Evolutionary conservation across 805 yeast genomes (phyloP).

Genomic region (Pichia kluyveri): DNA sequence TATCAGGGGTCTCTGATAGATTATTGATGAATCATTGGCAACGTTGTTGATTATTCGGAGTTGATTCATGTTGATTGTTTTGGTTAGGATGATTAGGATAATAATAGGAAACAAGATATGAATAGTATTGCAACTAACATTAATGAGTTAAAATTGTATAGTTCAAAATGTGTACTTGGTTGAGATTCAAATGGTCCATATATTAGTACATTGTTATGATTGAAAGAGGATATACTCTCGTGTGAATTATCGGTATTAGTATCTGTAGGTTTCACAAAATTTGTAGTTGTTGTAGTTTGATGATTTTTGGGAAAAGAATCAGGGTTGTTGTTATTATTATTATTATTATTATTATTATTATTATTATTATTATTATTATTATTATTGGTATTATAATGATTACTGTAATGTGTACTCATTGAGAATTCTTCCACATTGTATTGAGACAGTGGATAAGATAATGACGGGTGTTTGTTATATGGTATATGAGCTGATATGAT

Average conservation of each 20-base stretch:
- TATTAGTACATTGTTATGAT: not conserved
- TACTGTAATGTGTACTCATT: not conserved
- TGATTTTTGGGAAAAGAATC: no score
- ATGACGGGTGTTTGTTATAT: not conserved
- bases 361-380: no score
- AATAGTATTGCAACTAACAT: not conserved
- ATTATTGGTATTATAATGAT: no score
- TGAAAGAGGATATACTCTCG: no score
- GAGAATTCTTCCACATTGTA: slow-evolving; percentile 2
- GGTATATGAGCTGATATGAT: not conserved
- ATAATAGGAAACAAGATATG: not conserved
- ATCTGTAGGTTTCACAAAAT: not conserved
- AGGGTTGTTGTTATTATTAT: no score
- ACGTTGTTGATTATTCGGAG: no score
- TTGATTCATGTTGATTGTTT: no score
- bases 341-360: no score
- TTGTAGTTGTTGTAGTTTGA: not conserved
- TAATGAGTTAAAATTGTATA: slow-evolving; percentile 1
- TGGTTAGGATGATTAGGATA: no score
- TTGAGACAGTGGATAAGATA: slow-evolving; percentile 3
- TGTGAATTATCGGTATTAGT: not conserved
- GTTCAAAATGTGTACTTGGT: slow-evolving; percentile 1
- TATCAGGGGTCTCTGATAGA: no score
- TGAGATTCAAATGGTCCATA: slow-evolving; percentile 6
- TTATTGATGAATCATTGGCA: no score